Evolutionary conservation across 2,329 filamentous ascomycete species (phyloP).

Genomic region (Nothophaeocryptopus gaeumannii): DNA sequence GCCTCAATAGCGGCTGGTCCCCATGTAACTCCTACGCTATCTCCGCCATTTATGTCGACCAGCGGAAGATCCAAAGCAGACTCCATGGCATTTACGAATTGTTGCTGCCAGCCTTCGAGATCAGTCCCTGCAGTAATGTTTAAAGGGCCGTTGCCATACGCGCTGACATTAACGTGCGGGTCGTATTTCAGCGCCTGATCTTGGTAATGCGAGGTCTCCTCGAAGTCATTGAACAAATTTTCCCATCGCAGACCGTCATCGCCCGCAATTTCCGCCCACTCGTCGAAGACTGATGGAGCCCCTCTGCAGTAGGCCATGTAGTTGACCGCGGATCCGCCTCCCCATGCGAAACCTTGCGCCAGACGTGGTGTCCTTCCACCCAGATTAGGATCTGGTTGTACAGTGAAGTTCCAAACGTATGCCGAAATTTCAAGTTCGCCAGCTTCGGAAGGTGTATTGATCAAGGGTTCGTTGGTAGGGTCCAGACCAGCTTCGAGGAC

Average conservation of each 20-base stretch:
- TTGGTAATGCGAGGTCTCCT: constrained; percentile 6
- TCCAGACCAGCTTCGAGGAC: background rate
- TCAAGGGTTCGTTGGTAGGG: background rate
- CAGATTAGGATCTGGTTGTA: constrained; percentile 8
- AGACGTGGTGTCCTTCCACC: constrained; percentile 4
- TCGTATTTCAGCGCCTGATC: constrained; percentile 1
- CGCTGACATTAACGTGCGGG: constrained; percentile 5
- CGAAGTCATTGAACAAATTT: constrained; percentile 9
- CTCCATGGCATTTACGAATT: constrained; percentile 6
- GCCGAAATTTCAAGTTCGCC: too few relatives aligned
- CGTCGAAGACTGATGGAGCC: constrained; percentile 11
- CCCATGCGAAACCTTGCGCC: constrained; percentile 5
- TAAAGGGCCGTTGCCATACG: constrained; percentile 11
- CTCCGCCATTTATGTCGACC: constrained; percentile 9
- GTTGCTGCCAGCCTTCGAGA: background rate
- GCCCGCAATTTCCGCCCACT: constrained; percentile 14
- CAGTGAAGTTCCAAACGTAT: constrained; percentile 9
- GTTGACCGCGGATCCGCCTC: constrained; percentile 13
- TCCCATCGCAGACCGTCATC: constrained; percentile 6
- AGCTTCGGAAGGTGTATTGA: background rate
- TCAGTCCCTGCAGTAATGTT: constrained; percentile 1
- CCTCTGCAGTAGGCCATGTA: constrained; percentile 13
- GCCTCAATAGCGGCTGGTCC: constrained; percentile 6
- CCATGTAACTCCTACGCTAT: constrained; percentile 7
- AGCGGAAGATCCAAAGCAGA: background rate